Evolutionary conservation across 306 rosid species (phyloP).

Genomic region (Potentilla sterilis): DNA sequence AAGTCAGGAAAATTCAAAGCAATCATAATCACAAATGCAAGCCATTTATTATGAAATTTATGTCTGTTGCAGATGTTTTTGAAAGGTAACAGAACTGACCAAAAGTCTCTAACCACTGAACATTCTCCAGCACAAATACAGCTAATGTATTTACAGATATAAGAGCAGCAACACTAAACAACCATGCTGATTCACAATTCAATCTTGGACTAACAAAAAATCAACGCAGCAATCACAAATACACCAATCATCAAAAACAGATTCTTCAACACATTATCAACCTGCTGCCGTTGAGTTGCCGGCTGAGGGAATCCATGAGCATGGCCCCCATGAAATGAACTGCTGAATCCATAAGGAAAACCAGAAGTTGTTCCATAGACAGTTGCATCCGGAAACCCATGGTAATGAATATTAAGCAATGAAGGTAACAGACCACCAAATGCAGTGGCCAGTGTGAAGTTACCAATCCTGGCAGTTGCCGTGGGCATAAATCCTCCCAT

Average conservation of each 20-base stretch:
- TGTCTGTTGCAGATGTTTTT: conserved; percentile 21
- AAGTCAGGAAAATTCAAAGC: background rate
- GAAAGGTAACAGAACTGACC: conserved; percentile 24
- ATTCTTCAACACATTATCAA: conserved; percentile 76
- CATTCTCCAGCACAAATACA: conserved; percentile 23
- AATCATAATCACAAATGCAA: background rate
- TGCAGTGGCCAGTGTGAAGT: conserved; percentile 75
- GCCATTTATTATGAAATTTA: conserved; percentile 15
- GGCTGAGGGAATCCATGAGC: conserved; percentile 53
- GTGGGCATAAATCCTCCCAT: conserved; percentile 83
- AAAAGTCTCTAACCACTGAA: conserved; percentile 12
- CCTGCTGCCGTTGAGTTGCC: conserved; percentile 51
- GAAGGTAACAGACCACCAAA: conserved; percentile 84
- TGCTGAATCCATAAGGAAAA: conserved; percentile 58
- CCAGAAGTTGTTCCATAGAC: conserved; percentile 90
- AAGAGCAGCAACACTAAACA: conserved; percentile 8
- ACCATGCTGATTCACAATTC: background rate
- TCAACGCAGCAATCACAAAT: conserved; percentile 63
- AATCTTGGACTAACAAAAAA: conserved; percentile 48
- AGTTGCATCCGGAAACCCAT: conserved; percentile 80
- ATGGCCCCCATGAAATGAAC: conserved; percentile 65
- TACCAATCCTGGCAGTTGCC: conserved; percentile 79
- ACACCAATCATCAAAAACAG: conserved; percentile 66
- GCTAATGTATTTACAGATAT: conserved; percentile 47
- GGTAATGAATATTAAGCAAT: conserved; percentile 72